phyloP scores from a whole-genome alignment of 2,329 filamentous ascomycete species.

The Sporothrix variecibatus region DNA sequence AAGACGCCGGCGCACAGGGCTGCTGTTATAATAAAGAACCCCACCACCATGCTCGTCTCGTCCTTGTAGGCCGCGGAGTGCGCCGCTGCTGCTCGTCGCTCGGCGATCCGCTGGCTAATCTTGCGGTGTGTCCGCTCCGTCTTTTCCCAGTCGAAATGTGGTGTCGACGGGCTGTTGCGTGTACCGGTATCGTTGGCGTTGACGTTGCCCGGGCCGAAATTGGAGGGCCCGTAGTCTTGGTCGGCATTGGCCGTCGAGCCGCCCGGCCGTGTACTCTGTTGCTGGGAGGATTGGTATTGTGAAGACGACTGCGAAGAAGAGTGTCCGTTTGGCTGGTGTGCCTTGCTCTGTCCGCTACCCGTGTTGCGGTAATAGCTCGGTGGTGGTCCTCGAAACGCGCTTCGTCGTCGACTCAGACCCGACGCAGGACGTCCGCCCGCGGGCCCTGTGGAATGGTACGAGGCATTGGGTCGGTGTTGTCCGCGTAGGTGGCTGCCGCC shows the following conservation, averaged over 20 bases:
- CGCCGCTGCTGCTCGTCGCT: slow-evolving; percentile 40
- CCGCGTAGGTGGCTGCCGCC: slow-evolving; percentile 42
- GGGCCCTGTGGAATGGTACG: slow-evolving; percentile 60
- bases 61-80: slow-evolving; percentile 41
- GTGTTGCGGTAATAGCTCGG: slow-evolving; percentile 78
- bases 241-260: slow-evolving; percentile 43
- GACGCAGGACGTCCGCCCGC: slow-evolving; percentile 76
- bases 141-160: slow-evolving; percentile 74
- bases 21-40: slow-evolving; percentile 53
- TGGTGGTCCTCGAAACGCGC: slow-evolving; percentile 80
- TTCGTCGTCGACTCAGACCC: slow-evolving; percentile 75
- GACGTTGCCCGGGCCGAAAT: slow-evolving; percentile 25
- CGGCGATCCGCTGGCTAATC: slow-evolving; percentile 54
- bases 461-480: slow-evolving; percentile 43
- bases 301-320: background rate
- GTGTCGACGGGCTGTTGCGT: slow-evolving; percentile 52
- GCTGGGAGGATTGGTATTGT: background rate
- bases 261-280: background rate
- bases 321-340: slow-evolving; percentile 28
- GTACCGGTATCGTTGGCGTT: slow-evolving; percentile 34
- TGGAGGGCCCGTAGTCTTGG: slow-evolving; percentile 4
- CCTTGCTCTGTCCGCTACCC: slow-evolving; percentile 32
- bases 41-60: slow-evolving; percentile 45
- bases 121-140: slow-evolving; percentile 74
- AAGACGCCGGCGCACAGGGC: slow-evolving; percentile 51